A percentile compares a stretch with the other conserved stretches of the same genome.
These are phyloP conservation scores for Myochromella boudieri DNA, from an alignment of 768 basidiomycete species.

Conservation along the genomic window DNA sequence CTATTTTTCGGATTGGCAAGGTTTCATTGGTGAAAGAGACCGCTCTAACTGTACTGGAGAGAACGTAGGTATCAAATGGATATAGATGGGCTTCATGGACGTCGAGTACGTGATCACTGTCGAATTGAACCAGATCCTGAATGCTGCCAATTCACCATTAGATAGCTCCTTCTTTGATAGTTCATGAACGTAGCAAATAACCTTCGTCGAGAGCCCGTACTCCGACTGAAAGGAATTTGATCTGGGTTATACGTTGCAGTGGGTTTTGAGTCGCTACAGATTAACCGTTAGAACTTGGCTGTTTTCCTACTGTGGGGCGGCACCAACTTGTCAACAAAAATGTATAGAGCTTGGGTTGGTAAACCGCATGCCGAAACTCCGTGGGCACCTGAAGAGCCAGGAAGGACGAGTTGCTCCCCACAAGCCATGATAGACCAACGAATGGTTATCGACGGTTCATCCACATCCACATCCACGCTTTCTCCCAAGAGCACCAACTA, in stretches of 20 bases:
- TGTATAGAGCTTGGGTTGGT: slow-evolving; percentile 37
- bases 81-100: slow-evolving; percentile 53
- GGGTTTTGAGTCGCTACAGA: slow-evolving; percentile 33
- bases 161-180: neutral
- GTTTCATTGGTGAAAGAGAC: slow-evolving; percentile 31
- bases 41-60: slow-evolving; percentile 49
- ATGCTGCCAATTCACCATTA: slow-evolving; percentile 31
- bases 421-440: slow-evolving; percentile 59
- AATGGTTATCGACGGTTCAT: slow-evolving; percentile 55
- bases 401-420: slow-evolving; percentile 42
- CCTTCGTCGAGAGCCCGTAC: slow-evolving; percentile 43
- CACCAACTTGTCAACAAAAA: slow-evolving; percentile 52
- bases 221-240: slow-evolving; percentile 41
- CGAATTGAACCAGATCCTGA: slow-evolving; percentile 55
- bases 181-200: slow-evolving; percentile 18
- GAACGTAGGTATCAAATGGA: slow-evolving; percentile 55
- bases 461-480: slow-evolving; percentile 57
- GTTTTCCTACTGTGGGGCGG: too few species aligned
- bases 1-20: slow-evolving; percentile 41
- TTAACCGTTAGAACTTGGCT: neutral
- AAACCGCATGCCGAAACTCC: slow-evolving; percentile 46
- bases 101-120: slow-evolving; percentile 55
- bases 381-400: slow-evolving; percentile 46
- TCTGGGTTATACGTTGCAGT: slow-evolving; percentile 44
- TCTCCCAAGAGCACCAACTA: slow-evolving; percentile 58